Evolutionary conservation across 306 rosid species (phyloP), one percentile per base, ranked within the genome.

Genomic region (Cicer bijugum): DNA sequence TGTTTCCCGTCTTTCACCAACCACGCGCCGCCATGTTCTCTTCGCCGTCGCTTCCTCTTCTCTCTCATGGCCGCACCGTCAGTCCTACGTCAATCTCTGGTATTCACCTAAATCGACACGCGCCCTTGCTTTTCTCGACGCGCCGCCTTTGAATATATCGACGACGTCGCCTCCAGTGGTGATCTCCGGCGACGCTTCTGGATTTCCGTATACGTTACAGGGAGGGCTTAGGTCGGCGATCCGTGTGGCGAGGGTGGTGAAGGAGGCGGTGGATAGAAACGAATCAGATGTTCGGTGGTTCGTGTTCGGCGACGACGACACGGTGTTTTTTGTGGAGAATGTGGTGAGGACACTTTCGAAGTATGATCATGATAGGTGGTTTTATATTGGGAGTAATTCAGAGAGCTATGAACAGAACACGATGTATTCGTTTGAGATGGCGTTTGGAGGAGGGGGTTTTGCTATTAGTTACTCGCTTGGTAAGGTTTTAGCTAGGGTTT

Each of bases 391-490:
- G 46, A 68, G 87, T 67, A 86, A 80, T 68, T 94, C 99, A 6
- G 99, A 94, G 90, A 86, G 97, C 61, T 90, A 84, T 47, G 84
- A 72, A 23, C 99, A 94, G 91, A 89, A 94, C 8, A 75, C 48
- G 17, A 82, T 74, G 85, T 23, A 89, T 69, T 82, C 91, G 15
- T 94, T 94, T 19, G 83, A 87, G 6, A 90, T 94, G 99, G 97
- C 99, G 14, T 94, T 89, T 51, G 99, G 99, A 9, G 99, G 99
- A 4, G 97, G 96, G 0, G 99, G 99, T 1, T 94, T 91, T 37
- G 99, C 96, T 9, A 81, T 94, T 0, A 91, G 97, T 53, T 12
- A 56, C 38, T 86, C 99, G 9, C 88, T 94, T 4, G 99, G 88
- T 1, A 83, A 20, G 82, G 96, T 83, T 64, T 78, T 94, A 67